phyloP scores from a whole-genome alignment of 352 stramenopile species.

The Phytophthora capsici region DNA sequence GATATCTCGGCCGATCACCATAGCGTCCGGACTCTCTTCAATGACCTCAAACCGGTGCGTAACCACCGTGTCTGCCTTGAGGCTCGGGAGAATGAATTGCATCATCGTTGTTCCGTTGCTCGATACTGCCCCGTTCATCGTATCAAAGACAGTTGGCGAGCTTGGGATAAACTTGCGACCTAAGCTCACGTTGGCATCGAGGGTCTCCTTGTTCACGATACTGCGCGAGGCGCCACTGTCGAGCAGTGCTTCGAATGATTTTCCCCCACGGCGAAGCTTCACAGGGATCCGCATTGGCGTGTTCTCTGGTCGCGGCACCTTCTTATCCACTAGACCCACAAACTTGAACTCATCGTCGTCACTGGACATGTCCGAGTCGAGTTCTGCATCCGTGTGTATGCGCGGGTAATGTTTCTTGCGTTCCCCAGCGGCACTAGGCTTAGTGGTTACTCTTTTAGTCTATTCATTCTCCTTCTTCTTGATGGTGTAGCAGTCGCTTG shows the following conservation, averaged over 20 bases:
- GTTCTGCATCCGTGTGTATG: too few species aligned
- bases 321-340: too few species aligned
- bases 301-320: too few species aligned
- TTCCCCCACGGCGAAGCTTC: too few species aligned
- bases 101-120: neutral
- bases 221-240: slow-evolving; percentile 2
- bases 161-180: neutral
- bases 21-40: neutral
- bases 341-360: too few species aligned
- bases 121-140: neutral
- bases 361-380: too few species aligned
- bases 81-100: neutral
- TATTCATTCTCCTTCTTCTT: too few species aligned
- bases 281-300: too few species aligned
- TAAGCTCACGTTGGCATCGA: neutral
- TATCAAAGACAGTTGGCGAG: neutral
- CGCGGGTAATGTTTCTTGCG: too few species aligned
- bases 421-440: too few species aligned
- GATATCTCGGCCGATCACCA: slow-evolving; percentile 1
- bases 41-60: slow-evolving; percentile 4
- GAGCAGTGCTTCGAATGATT: neutral
- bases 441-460: too few species aligned
- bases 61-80: slow-evolving; percentile 3
- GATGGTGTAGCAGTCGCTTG: too few species aligned
- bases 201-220: neutral